Percentiles rank a stretch among this genome's conserved stretches.
These are phyloP conservation scores for Trichocomaceae sp. DNA, from an alignment of 2,329 filamentous ascomycete genomes.

Conservation along the genomic window DNA sequence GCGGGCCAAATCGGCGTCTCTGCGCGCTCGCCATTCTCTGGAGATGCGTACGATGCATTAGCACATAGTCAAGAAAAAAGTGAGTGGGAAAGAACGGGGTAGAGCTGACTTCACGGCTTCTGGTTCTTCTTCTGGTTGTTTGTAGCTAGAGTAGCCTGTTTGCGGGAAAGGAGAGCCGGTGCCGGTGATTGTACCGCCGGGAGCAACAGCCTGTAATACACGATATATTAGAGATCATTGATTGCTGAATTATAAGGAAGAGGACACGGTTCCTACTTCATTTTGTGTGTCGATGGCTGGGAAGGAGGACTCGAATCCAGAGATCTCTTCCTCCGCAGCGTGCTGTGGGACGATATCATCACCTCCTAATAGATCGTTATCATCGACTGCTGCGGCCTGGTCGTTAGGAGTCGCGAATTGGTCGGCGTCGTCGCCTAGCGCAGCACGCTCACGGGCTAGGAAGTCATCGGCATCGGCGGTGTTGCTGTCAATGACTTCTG, in stretches of 20 bases:
- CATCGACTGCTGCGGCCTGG: slow-evolving; percentile 50
- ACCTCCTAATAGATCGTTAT: slow-evolving; percentile 65
- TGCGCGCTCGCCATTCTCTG: slow-evolving; percentile 81
- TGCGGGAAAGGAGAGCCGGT: slow-evolving; percentile 51
- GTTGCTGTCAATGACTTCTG: slow-evolving; percentile 26
- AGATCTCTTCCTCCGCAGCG: slow-evolving; percentile 40
- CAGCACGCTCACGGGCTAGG: slow-evolving; percentile 80
- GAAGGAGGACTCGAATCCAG: slow-evolving; percentile 80
- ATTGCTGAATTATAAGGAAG: neutral
- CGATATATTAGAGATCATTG: slow-evolving; percentile 14
- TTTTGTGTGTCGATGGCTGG: slow-evolving; percentile 71
- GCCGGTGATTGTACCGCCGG: slow-evolving; percentile 75
- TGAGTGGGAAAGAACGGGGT: neutral
- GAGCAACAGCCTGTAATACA: slow-evolving; percentile 56
- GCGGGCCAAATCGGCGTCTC: slow-evolving; percentile 74
- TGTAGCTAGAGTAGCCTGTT: slow-evolving; percentile 46
- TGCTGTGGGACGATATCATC: slow-evolving; percentile 22
- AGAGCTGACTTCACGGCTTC: slow-evolving; percentile 64
- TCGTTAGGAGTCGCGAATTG: slow-evolving; percentile 79
- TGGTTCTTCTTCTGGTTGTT: slow-evolving; percentile 69
- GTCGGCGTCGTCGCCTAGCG: slow-evolving; percentile 85
- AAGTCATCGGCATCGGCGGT: slow-evolving; percentile 69
- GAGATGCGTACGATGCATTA: slow-evolving; percentile 1
- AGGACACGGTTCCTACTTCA: slow-evolving; percentile 49
- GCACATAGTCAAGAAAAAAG: neutral